A percentile compares a stretch with the other conserved stretches of the same genome.
Evolutionary conservation across 148 eudicot species (phyloP).

Genomic region (Linanthus parryae): DNA sequence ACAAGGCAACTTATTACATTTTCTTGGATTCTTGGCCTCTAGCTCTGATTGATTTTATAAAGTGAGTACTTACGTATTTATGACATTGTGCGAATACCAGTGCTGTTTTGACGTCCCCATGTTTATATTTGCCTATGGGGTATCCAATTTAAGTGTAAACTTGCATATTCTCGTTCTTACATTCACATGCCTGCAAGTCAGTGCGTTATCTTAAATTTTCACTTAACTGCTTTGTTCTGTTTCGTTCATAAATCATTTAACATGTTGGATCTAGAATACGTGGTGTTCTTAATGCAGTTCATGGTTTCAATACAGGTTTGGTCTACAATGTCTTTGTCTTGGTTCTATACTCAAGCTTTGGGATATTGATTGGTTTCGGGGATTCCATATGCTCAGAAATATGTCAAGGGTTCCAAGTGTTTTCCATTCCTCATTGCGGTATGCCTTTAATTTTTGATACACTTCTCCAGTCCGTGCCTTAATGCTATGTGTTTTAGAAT

Average conservation of each 20-base stretch:
- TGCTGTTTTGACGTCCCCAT: no score
- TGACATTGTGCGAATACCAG: no score
- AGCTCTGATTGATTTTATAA: no score
- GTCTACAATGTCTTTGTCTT: no score
- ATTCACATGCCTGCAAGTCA: background rate
- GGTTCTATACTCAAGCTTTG: background rate
- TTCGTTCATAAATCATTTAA: slow-evolving; percentile 2
- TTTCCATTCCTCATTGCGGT: slow-evolving; percentile 83
- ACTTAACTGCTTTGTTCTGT: background rate
- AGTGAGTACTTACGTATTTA: no score
- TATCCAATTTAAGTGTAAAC: no score
- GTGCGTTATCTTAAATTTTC: background rate
- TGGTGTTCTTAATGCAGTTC: slow-evolving; percentile 70
- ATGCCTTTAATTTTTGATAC: slow-evolving; percentile 9
- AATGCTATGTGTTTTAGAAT: background rate
- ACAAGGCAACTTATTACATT: no score
- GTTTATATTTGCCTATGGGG: no score
- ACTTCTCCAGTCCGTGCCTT: background rate
- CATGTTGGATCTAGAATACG: slow-evolving; percentile 82
- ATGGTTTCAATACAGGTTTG: slow-evolving; percentile 62
- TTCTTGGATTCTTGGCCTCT: no score
- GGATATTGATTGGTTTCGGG: slow-evolving; percentile 37
- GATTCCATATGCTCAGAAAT: no score
- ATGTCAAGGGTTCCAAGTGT: slow-evolving; percentile 78
- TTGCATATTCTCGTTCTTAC: no score